A percentile compares a stretch with the other conserved stretches of the same genome.
These are phyloP conservation scores for Aristolochia californica DNA, from an alignment of 164 flowering plant genomes.

Conservation along the genomic window DNA sequence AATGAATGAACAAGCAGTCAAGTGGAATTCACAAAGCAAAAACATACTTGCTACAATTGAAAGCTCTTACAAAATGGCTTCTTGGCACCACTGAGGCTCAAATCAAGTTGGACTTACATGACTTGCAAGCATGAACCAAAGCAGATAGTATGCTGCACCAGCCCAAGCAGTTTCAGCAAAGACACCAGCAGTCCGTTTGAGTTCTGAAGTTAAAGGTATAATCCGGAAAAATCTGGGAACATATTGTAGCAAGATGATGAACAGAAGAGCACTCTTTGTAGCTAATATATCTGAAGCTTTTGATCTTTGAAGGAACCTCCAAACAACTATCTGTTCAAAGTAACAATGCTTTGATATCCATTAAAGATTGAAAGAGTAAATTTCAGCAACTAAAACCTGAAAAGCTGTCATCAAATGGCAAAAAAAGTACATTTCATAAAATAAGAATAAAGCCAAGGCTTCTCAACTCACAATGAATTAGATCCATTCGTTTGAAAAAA, in stretches of 20 bases:
- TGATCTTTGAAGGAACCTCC: constrained; percentile 63
- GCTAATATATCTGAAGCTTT: constrained; percentile 62
- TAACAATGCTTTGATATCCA: not conserved
- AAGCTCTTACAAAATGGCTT: not conserved
- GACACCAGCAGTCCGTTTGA: constrained; percentile 90
- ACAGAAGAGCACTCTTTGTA: constrained; percentile 51
- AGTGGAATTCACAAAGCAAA: too few species aligned
- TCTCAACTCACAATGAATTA: too few species aligned
- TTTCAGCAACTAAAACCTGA: too few species aligned
- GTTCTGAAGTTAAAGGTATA: constrained; percentile 62
- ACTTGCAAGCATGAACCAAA: constrained; percentile 91
- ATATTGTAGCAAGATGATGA: constrained; percentile 69
- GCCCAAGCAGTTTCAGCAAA: constrained; percentile 99
- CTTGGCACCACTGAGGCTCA: not conserved
- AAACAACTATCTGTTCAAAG: constrained; percentile 47
- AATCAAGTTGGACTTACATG: constrained; percentile 54
- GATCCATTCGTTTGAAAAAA: too few species aligned
- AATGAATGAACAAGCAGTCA: too few species aligned
- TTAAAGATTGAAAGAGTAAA: too few species aligned
- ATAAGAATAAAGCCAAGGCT: too few species aligned
- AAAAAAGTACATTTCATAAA: too few species aligned
- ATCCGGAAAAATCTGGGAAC: constrained; percentile 71
- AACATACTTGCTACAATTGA: not conserved
- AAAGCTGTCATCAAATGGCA: too few species aligned
- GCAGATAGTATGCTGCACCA: constrained; percentile 90